Evolutionary conservation across 306 rosid genomes (phyloP).

Genomic region (Acacia melanoxylon): DNA sequence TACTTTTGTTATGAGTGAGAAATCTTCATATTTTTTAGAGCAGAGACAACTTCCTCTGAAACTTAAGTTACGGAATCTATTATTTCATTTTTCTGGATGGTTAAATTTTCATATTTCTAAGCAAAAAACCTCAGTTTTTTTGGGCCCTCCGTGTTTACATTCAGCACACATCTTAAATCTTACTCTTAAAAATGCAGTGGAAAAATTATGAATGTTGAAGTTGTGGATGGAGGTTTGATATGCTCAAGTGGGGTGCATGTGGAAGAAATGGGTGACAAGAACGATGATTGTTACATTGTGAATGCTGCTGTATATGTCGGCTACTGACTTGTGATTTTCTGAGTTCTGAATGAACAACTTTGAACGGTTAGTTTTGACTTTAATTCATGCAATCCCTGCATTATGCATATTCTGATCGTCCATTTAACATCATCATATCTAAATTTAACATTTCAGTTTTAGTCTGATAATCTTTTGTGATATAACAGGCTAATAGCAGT

Average conservation of each 20-base stretch:
- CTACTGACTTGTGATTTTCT: slow-evolving; percentile 48
- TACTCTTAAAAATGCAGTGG: slow-evolving; percentile 59
- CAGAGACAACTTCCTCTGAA: not conserved
- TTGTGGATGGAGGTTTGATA: slow-evolving; percentile 92
- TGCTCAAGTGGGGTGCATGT: slow-evolving; percentile 96
- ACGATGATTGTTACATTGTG: slow-evolving; percentile 90
- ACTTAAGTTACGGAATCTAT: not conserved
- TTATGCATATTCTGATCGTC: not conserved
- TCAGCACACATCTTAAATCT: too few relatives aligned
- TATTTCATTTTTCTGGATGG: not conserved
- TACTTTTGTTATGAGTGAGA: slow-evolving; percentile 3
- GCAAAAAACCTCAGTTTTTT: not conserved
- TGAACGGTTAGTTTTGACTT: slow-evolving; percentile 18
- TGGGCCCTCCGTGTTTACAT: not conserved
- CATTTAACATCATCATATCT: not conserved
- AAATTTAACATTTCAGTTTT: not conserved
- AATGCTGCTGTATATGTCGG: slow-evolving; percentile 98
- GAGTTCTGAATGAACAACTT: slow-evolving; percentile 4
- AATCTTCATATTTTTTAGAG: not conserved
- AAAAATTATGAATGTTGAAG: slow-evolving; percentile 71
- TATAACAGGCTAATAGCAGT: not conserved
- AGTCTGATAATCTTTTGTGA: not conserved
- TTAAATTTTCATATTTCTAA: not conserved
- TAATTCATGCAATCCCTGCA: not conserved
- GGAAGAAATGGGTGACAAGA: slow-evolving; percentile 99